Conservation (phyloP, 768 basidiomycete genomes). For the Tylopilus intermedius region DNA sequence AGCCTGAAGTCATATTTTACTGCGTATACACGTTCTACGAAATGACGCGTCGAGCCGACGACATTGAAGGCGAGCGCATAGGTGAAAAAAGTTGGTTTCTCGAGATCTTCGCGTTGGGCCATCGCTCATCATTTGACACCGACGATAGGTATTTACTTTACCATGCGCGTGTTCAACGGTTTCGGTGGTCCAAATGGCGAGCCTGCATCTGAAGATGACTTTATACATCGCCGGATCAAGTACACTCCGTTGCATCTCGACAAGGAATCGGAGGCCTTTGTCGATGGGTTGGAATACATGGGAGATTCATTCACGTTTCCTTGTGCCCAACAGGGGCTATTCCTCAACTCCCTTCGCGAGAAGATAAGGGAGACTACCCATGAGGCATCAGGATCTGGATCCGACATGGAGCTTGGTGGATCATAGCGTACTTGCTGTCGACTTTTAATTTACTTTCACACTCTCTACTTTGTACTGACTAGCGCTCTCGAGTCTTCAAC, state of each 20-base stretch:
- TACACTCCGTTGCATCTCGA: slow-evolving; percentile 65
- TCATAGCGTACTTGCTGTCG: slow-evolving; percentile 2
- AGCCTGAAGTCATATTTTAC: slow-evolving; percentile 53
- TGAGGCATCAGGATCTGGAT: slow-evolving; percentile 20
- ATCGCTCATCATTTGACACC: slow-evolving; percentile 1
- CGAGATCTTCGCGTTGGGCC: neutral
- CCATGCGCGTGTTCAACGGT: slow-evolving; percentile 44
- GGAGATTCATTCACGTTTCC: slow-evolving; percentile 63
- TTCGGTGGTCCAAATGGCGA: slow-evolving; percentile 29
- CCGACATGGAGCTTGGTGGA: slow-evolving; percentile 23
- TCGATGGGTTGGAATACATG: slow-evolving; percentile 59
- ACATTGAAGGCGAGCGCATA: slow-evolving; percentile 31
- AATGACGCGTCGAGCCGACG: slow-evolving; percentile 27
- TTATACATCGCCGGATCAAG: slow-evolving; percentile 34
- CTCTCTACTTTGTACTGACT: slow-evolving; percentile 10
- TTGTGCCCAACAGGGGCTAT: slow-evolving; percentile 59
- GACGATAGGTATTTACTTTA: slow-evolving; percentile 56
- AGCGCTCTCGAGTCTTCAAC: neutral
- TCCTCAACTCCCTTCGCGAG: slow-evolving; percentile 58
- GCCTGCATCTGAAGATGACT: slow-evolving; percentile 31
- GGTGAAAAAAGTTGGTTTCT: slow-evolving; percentile 30
- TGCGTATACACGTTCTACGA: slow-evolving; percentile 62
- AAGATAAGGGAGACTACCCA: slow-evolving; percentile 38
- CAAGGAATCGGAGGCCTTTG: slow-evolving; percentile 52
- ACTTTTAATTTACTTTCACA: slow-evolving; percentile 11